These are phyloP conservation scores for Wickerhamomyces strasburgensis DNA, from an alignment of 805 yeast genomes.

Conservation along the genomic window DNA sequence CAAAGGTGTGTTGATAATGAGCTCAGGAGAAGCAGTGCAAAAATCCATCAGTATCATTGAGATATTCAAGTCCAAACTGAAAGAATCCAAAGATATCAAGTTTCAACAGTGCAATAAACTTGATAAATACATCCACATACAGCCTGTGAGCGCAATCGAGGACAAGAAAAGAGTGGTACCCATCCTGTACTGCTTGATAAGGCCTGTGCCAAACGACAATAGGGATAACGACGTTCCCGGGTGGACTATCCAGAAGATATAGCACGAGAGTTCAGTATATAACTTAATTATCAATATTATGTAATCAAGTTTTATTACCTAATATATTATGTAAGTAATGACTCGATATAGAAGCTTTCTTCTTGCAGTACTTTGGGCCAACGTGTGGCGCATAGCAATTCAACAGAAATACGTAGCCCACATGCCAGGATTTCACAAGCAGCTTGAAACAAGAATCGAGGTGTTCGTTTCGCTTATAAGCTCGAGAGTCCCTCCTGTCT, in stretches of 20 bases:
- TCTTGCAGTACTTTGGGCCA: neutral
- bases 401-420: neutral
- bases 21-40: conserved; percentile 22
- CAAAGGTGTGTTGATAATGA: conserved; percentile 14
- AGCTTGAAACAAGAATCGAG: neutral
- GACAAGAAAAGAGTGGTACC: conserved; percentile 18
- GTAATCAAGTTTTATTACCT: no score
- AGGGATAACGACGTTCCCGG: conserved; percentile 1
- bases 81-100: conserved; percentile 2
- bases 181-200: conserved; percentile 18
- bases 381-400: neutral
- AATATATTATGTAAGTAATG: neutral
- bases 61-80: conserved; percentile 17
- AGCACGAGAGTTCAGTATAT: no score
- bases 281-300: no score
- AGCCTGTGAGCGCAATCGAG: conserved; percentile 16
- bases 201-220: conserved; percentile 2
- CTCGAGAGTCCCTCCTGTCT: neutral
- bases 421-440: neutral
- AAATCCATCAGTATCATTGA: conserved; percentile 21
- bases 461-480: no score
- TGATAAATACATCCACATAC: conserved; percentile 16
- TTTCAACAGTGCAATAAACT: conserved; percentile 22
- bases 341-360: no score
- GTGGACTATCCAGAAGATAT: no score